Percentiles rank a stretch among this genome's conserved stretches.
Conservation (phyloP, 306 rosid species). For the Trifolium dubium region DNA sequence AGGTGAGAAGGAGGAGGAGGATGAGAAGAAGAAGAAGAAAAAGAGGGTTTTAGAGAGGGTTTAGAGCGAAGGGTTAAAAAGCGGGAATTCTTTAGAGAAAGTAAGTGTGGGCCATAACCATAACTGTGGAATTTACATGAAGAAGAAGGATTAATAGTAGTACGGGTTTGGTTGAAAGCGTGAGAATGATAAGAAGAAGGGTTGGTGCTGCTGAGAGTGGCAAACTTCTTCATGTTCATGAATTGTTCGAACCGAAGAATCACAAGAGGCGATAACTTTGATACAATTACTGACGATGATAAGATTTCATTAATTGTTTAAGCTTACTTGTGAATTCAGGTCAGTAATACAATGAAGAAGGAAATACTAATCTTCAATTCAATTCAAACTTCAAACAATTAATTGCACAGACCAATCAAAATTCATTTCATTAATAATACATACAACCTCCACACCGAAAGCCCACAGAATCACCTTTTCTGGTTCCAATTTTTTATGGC, state of each 20-base stretch:
- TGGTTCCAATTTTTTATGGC: not conserved
- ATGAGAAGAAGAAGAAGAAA: slow-evolving; percentile 1
- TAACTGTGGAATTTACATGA: not conserved
- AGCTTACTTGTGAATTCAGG: no score
- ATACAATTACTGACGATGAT: no score
- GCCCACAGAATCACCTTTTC: not conserved
- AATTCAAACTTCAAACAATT: no score
- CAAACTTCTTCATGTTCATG: not conserved
- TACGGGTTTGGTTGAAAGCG: not conserved
- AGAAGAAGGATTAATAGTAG: not conserved
- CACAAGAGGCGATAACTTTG: not conserved
- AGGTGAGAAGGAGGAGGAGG: slow-evolving; percentile 37
- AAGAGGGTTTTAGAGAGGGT: slow-evolving; percentile 41
- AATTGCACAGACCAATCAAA: no score
- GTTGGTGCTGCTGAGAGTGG: not conserved
- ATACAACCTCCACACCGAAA: not conserved
- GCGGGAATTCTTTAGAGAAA: slow-evolving; percentile 33
- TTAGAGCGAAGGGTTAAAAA: slow-evolving; percentile 42
- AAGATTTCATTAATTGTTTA: no score
- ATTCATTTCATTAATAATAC: no score
- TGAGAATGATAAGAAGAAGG: not conserved
- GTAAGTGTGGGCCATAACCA: slow-evolving; percentile 35
- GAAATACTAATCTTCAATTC: no score
- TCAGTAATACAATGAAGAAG: no score
- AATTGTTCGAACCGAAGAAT: not conserved